A percentile compares a stretch with the other conserved stretches of the same genome.
These are phyloP conservation scores for Trichoderma virens DNA, from an alignment of 495 filamentous ascomycete species.

Conservation along the genomic window DNA sequence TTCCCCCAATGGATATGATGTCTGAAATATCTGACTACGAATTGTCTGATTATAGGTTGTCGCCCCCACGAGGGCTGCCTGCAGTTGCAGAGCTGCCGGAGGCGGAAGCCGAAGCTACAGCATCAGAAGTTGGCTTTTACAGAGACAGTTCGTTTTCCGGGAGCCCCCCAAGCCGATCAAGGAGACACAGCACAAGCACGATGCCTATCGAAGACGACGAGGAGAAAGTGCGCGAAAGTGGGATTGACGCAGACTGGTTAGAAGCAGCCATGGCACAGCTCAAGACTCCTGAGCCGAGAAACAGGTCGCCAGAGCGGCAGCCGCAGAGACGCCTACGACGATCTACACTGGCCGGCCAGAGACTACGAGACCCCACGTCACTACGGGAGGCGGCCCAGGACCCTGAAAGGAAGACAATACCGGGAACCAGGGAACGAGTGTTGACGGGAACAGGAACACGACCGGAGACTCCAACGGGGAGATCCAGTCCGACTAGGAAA, in stretches of 20 bases:
- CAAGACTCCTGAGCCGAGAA: slow-evolving; percentile 19
- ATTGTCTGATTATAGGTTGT: slow-evolving; percentile 1
- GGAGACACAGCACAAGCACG: slow-evolving; percentile 7
- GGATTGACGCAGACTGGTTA: slow-evolving; percentile 35
- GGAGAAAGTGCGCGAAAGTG: slow-evolving; percentile 40
- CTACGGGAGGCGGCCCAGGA: not conserved
- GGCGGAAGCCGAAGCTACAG: slow-evolving; percentile 10
- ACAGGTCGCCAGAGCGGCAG: slow-evolving; percentile 10
- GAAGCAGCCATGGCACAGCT: slow-evolving; percentile 3
- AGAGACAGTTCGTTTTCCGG: slow-evolving; percentile 42
- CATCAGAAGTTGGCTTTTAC: slow-evolving; percentile 24
- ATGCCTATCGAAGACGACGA: slow-evolving; percentile 17
- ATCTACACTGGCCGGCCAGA: slow-evolving; percentile 3
- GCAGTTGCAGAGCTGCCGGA: slow-evolving; percentile 16
- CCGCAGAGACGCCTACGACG: slow-evolving; percentile 6
- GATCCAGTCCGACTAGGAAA: slow-evolving; percentile 6
- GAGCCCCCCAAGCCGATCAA: slow-evolving; percentile 31
- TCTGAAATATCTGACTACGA: slow-evolving; percentile 8
- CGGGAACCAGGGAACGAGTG: slow-evolving; percentile 5
- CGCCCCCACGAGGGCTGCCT: slow-evolving; percentile 1
- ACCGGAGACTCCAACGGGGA: not conserved
- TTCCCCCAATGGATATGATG: not conserved
- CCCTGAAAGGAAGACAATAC: not conserved
- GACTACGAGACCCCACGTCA: not conserved
- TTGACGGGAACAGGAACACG: slow-evolving; percentile 7